Evolutionary conservation across 202 grass and related monocot genomes (phyloP), one percentile per base, ranked within the genome.

Genomic region (Schoenoplectus triqueter): DNA sequence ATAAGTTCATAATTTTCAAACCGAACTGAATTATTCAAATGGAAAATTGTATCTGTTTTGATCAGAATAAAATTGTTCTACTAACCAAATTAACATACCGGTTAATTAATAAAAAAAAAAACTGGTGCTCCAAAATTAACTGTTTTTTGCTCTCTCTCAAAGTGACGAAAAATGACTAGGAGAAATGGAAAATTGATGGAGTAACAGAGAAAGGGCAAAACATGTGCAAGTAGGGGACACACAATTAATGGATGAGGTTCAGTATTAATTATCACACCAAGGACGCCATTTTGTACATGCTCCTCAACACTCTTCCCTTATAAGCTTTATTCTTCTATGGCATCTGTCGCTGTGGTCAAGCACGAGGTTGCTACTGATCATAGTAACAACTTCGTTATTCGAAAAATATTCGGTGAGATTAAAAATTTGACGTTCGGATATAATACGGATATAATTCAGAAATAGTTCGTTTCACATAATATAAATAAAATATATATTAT

Each of bases 221-320:
- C 80, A 83, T 69, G 80, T 83, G 80, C 79, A 82, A 64, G 57
- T 82, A 78, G 73, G 22, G 52, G 54, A 75, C 50, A 40, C 50
- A 20, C 10, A 82, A 51, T 82, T 55, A 69, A 69, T 82, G 44
- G 11, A 69, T 50, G 20, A 56, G 80, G 49, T 56, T 83, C 14
- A n/a, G 9, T 10, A 68, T 67, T 81, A 51, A 81, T 20, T 62
- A 68, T 17, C 13, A 18, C 47, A 83, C 64, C 40, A 83, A 83
- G 80, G 80, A 83, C 80, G 19, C 47, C 11, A 69, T 59, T 81
- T 70, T 83, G 80, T 83, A 83, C 80, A 83, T 69, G 3, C 79
- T 57, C 50, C 41, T 31, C 31, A 31, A 3, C 45, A 40, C 21
- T 69, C 47, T 41, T 31, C 49, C 39, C 19, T 55, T 59, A 7